Conservation (phyloP, 352 stramenopile genomes). For the Globisporangium megalacanthum region DNA sequence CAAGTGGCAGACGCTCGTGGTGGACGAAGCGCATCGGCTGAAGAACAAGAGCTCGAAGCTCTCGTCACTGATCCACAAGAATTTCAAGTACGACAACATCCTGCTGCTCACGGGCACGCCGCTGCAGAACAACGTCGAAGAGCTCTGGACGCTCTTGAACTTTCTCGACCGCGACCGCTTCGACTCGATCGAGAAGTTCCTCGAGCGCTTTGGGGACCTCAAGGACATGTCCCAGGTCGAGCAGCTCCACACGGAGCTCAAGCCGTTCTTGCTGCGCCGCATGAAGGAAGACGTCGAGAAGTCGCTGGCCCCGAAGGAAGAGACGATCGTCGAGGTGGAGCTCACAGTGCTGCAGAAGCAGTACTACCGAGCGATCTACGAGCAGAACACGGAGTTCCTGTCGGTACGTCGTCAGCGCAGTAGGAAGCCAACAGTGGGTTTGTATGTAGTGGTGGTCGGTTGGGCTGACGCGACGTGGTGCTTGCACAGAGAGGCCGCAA, state of each 20-base stretch:
- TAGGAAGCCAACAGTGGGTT: too few species aligned
- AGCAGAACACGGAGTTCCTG: constrained; percentile 91
- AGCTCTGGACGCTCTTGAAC: constrained; percentile 98
- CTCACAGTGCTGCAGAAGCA: constrained; percentile 88
- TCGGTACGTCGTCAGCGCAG: constrained; percentile 16
- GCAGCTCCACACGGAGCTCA: constrained; percentile 14
- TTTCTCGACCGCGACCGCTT: constrained; percentile 97
- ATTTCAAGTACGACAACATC: constrained; percentile 78
- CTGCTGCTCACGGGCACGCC: constrained; percentile 89
- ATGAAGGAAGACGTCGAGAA: constrained; percentile 91
- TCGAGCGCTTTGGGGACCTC: constrained; percentile 1
- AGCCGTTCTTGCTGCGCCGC: constrained; percentile 76
- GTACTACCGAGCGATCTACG: constrained; percentile 91
- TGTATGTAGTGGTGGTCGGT: background rate
- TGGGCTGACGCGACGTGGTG: background rate
- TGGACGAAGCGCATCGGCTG: constrained; percentile 99
- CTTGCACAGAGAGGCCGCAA: constrained; percentile 2
- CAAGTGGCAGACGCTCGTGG: constrained; percentile 94
- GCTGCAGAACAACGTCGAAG: constrained; percentile 88
- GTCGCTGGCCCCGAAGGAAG: constrained; percentile 82
- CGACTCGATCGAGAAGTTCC: constrained; percentile 31
- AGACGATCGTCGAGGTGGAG: constrained; percentile 90
- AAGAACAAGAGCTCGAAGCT: constrained; percentile 98
- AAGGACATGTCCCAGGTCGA: constrained; percentile 1
- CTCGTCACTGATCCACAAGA: constrained; percentile 70